Evolutionary conservation across 768 basidiomycete genomes (phyloP), one percentile per base, ranked within the genome.

Genomic region (Pulveroboletus sp.): DNA sequence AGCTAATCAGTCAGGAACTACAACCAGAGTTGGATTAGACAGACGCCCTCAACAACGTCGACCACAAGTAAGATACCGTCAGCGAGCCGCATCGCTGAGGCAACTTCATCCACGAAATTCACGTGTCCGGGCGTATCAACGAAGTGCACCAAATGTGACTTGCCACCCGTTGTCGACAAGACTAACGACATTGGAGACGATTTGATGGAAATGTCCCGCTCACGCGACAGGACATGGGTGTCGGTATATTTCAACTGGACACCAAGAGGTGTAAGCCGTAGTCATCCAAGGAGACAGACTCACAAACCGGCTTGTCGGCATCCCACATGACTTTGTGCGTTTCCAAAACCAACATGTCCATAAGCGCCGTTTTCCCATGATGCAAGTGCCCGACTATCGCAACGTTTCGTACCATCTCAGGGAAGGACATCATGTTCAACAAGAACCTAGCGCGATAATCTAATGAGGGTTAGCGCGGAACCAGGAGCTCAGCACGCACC

Each of bases 61-160:
- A 99, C 94, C 1, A 98, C 94, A 20, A 99, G 70, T 1, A 98
- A 69, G 38, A 96, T 83, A 29, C 96, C 96, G 64, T 99, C 96
- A 16, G 81, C 85, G 32, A 97, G 72, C 37, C 96, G 80, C 49
- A 94, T 82, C 8, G 90, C 77, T 7, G 86, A 82, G 2, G 93
- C 94, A 19, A 93, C 93, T 70, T 99, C 96, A 63, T 99, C 96
- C n/a, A 94, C 81, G 63, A 99, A 98, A 70, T 98, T 98, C 51
- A 94, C 91, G 62, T 99, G 96, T 29, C 96, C 96, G 4, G 96
- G 96, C 0, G 96, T 98, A 68, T 99, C 96, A 59, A 99, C 85
- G 26, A 97, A 68, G 68, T 99, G 94, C 45, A 98, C 67, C 19
- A 99, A 77, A 68, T 94, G 88, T 2, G 93, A 96, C 73, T 98